Evolutionary conservation across 2,329 filamentous ascomycete genomes (phyloP).

Genomic region (Colletotrichum lupini): DNA sequence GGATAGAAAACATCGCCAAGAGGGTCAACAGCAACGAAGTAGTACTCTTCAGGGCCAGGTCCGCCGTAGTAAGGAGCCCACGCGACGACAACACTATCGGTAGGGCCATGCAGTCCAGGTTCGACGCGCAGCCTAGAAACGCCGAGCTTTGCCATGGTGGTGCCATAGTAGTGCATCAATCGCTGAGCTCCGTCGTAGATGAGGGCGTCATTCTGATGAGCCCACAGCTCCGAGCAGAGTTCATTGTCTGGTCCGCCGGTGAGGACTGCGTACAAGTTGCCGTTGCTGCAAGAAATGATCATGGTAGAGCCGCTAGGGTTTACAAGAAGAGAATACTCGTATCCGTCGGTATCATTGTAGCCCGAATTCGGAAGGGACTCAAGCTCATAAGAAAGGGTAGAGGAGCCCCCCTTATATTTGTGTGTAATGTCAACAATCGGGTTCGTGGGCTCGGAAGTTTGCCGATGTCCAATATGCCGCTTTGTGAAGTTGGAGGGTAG

Average conservation of each 20-base stretch:
- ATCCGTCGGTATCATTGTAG: neutral
- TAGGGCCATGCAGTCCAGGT: constrained; percentile 35
- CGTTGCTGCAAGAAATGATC: constrained; percentile 46
- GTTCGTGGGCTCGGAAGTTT: no score
- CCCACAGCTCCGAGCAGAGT: constrained; percentile 41
- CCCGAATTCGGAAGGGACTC: no score
- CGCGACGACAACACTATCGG: constrained; percentile 35
- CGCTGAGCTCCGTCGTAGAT: constrained; percentile 39
- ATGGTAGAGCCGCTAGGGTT: constrained; percentile 36
- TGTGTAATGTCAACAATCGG: no score
- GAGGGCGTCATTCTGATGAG: constrained; percentile 36
- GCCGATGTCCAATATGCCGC: no score
- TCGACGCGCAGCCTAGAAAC: constrained; percentile 42
- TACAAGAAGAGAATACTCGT: constrained; percentile 38
- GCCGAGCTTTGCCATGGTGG: constrained; percentile 42
- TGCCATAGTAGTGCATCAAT: constrained; percentile 47
- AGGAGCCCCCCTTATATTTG: no score
- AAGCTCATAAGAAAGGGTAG: no score
- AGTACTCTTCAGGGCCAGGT: constrained; percentile 21
- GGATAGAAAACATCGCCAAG: constrained; percentile 41
- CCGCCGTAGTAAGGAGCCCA: constrained; percentile 29
- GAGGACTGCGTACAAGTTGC: constrained; percentile 46
- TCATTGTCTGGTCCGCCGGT: constrained; percentile 36
- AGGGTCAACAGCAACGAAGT: constrained; percentile 39
- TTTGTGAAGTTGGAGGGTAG: no score